phyloP scores from a whole-genome alignment of 768 basidiomycete species.

The Chalciporus piperatus region DNA sequence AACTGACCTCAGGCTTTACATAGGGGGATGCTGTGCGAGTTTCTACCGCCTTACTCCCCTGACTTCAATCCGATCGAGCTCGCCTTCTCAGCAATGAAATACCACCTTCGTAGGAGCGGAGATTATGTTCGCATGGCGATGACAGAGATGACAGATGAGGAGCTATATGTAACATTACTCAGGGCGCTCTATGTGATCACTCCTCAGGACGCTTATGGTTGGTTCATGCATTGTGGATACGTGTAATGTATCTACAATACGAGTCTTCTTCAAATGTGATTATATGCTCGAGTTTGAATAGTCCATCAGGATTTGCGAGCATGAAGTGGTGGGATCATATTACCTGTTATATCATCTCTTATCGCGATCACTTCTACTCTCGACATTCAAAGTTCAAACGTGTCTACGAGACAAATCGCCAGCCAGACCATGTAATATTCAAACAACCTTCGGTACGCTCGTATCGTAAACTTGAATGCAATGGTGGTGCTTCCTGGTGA shows the following conservation, averaged over 20 bases:
- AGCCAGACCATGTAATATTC: background rate
- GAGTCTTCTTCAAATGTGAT: background rate
- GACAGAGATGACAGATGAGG: background rate
- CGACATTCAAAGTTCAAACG: background rate
- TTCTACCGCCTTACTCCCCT: conserved; percentile 33
- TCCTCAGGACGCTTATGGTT: background rate
- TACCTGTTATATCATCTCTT: background rate
- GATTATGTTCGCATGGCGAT: background rate
- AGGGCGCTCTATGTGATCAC: background rate
- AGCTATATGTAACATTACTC: background rate
- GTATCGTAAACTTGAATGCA: background rate
- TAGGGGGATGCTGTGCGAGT: conserved; percentile 12
- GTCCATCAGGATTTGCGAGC: background rate
- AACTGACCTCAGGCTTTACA: background rate
- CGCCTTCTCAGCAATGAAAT: conserved; percentile 26
- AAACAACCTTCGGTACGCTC: background rate
- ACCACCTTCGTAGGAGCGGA: background rate
- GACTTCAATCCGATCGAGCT: conserved; percentile 33
- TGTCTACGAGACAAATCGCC: background rate
- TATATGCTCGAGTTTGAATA: background rate
- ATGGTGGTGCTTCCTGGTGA: background rate
- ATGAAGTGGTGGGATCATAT: background rate
- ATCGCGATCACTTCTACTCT: background rate
- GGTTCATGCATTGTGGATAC: background rate
- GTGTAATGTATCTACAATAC: background rate